Evolutionary conservation across 225 moss, liverwort and hornwort species (phyloP), one percentile per base, ranked within the genome.

Genomic region (Ulota crispa): DNA sequence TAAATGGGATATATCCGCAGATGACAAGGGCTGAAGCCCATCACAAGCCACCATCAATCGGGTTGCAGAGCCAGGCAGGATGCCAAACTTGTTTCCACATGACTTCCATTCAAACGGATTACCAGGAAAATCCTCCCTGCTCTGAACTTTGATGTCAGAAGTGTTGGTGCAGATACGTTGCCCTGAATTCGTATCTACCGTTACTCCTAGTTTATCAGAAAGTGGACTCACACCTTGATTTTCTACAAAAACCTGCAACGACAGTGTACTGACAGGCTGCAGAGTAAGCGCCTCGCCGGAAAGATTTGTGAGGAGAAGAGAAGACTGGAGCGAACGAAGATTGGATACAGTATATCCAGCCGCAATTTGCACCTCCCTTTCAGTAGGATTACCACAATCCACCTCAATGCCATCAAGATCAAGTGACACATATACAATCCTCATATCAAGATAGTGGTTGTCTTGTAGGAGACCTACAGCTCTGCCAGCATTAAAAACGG

Each of bases 191-290:
- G 65, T 74, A 63, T 85, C 82, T 68, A 73, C 43, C 64, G 53
- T 59, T 68, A 34, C 37, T 63, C 43, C 42, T 80, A 73, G 52
- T 19, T 43, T 78, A 76, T 74, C 77, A 77, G 78, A 80, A 57
- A 72, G 19, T 79, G 83, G 32, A 73, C 80, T 75, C 64, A 68
- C 64, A 74, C 75, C 62, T 66, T 85, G 53, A 45, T 69, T 83
- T 61, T 86, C 93, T 81, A 82, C 81, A 79, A 73, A 77, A 72
- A 94, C 88, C 71, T 77, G 80, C 85, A 96, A 82, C 28, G 85
- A 84, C 64, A 94, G 80, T 64, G 93, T 91, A 85, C 96, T 96
- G 75, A 93, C 84, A 80, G 93, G 88, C 77, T 93, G 92, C 52
- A 96, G 80, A 83, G 80, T 86, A 66, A 96, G 77, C n/a, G 71